Base-by-base conservation (phyloP, 1,284 basidiomycete genomes). In the Termitomyces sp. region DNA sequence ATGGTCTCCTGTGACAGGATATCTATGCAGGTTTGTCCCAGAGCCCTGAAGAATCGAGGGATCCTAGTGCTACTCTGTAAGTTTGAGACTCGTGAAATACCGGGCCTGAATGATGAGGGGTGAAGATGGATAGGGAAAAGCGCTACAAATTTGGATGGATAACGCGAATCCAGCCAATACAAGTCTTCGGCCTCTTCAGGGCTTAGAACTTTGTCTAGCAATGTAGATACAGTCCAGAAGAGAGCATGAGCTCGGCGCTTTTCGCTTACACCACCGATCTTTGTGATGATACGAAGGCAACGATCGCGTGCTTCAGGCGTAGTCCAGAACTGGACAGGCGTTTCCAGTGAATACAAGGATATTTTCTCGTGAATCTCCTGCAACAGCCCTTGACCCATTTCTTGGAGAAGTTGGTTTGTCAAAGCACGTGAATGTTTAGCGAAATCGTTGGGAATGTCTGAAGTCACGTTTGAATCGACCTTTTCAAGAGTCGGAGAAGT, bases 261-360 rank as follows among this genome's bases (percentile, higher is more conserved):
- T 67, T 90, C 88, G 55, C 69, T 72, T 3, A 73, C 70, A 0
- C 88, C 88, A 1, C 87, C 88, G 34, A 90, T 88, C 65, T 86
- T 90, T 12, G 74, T 73, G 4, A 90, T 82, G 51, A 91, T 91
- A 28, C 81, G 75, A 13, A 84, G 67, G 62, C 82, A 88, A 4
- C 88, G 79, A 52, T 81, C 79, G 36, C 83, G 78, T 1, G 89
- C 89, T 64, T 91, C 88, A 2, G 68, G 67, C 0, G 90, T 92
- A 1, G 89, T 86, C 88, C 89, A 94, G 58, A 93, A 91, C 56
- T 82, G 77, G 4, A 87, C 64, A 31, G 44, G 34, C 33, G 31
- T 53, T 15, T 50, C 24, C 7, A 54, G 19, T 9, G 56, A 50
- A 21, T 66, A 48, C 12, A 61, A 42, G 0, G 63, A 56, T 1